phyloP scores from a whole-genome alignment of 176 grass and related monocot genomes.

The Avena sativa region DNA sequence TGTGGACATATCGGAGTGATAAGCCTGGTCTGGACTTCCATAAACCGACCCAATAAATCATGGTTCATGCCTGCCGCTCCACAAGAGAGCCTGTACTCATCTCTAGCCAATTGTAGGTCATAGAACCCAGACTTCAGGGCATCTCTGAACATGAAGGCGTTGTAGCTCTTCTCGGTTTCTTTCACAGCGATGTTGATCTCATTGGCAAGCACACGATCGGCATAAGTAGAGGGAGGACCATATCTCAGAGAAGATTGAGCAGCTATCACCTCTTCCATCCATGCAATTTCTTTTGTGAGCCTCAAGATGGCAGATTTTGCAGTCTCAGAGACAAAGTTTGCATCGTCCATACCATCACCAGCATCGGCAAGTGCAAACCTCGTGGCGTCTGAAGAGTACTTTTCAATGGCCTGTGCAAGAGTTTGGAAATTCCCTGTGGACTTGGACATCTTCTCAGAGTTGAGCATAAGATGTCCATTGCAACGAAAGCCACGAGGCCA shows the following conservation, averaged over 20 bases:
- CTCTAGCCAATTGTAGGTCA: slow-evolving; percentile 74
- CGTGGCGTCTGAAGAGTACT: slow-evolving; percentile 78
- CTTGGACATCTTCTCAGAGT: slow-evolving; percentile 92
- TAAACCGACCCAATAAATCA: slow-evolving; percentile 65
- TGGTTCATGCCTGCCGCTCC: slow-evolving; percentile 72
- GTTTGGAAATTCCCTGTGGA: slow-evolving; percentile 86
- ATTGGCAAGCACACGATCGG: slow-evolving; percentile 71
- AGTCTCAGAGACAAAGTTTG: slow-evolving; percentile 85
- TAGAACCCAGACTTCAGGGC: slow-evolving; percentile 82
- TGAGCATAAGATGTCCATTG: slow-evolving; percentile 89
- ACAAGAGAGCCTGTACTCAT: slow-evolving; percentile 77
- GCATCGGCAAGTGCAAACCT: slow-evolving; percentile 86
- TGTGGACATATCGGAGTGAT: slow-evolving; percentile 76
- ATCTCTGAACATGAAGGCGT: slow-evolving; percentile 81
- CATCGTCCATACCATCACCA: slow-evolving; percentile 88
- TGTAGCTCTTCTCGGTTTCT: slow-evolving; percentile 75
- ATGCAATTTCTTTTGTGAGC: slow-evolving; percentile 80
- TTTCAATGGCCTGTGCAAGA: slow-evolving; percentile 63
- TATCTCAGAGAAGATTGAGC: slow-evolving; percentile 56
- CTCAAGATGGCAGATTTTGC: slow-evolving; percentile 78
- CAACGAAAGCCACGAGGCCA: slow-evolving; percentile 83
- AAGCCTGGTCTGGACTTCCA: slow-evolving; percentile 74
- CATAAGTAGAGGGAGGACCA: slow-evolving; percentile 58
- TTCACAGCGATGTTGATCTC: slow-evolving; percentile 68
- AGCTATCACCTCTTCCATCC: slow-evolving; percentile 83